Percentiles rank a stretch among this genome's conserved stretches.
Conservation (phyloP, 2,329 filamentous ascomycete species). For the Alternaria arbusti region DNA sequence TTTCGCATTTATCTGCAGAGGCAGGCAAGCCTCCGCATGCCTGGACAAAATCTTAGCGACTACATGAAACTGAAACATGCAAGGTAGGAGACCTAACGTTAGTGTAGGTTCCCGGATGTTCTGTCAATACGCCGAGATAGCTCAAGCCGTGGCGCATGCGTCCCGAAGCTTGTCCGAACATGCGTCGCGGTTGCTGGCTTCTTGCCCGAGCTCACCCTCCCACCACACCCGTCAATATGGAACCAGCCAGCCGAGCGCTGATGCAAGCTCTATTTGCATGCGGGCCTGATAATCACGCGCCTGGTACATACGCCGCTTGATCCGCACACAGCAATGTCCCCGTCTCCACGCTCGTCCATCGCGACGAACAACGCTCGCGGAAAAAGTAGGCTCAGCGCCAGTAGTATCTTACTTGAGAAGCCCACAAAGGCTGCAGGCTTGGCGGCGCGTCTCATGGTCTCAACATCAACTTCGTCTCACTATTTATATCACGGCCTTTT, state of each 20-base stretch:
- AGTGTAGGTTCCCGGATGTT: no score
- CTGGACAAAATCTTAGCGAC: no score
- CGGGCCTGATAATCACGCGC: not conserved
- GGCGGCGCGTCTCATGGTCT: not conserved
- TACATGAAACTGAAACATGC: no score
- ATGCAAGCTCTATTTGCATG: not conserved
- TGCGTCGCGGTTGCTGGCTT: not conserved
- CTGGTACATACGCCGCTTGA: not conserved
- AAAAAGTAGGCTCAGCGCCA: not conserved
- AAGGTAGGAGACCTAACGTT: no score
- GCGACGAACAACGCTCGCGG: not conserved
- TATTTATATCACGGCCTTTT: not conserved
- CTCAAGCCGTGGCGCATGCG: not conserved
- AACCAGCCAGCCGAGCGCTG: not conserved
- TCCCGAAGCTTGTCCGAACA: not conserved
- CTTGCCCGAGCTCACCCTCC: not conserved
- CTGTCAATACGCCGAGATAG: not conserved
- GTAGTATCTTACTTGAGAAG: not conserved
- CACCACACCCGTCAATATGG: not conserved
- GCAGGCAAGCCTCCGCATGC: no score
- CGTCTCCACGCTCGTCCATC: not conserved
- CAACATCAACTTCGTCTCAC: not conserved
- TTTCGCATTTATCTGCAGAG: no score
- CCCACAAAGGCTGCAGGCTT: not conserved
- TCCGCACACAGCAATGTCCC: not conserved